A percentile compares a stretch with the other conserved stretches of the same genome.
These are phyloP conservation scores for Helotiales sp. DNA, from an alignment of 2,329 filamentous ascomycete genomes.

Conservation along the genomic window DNA sequence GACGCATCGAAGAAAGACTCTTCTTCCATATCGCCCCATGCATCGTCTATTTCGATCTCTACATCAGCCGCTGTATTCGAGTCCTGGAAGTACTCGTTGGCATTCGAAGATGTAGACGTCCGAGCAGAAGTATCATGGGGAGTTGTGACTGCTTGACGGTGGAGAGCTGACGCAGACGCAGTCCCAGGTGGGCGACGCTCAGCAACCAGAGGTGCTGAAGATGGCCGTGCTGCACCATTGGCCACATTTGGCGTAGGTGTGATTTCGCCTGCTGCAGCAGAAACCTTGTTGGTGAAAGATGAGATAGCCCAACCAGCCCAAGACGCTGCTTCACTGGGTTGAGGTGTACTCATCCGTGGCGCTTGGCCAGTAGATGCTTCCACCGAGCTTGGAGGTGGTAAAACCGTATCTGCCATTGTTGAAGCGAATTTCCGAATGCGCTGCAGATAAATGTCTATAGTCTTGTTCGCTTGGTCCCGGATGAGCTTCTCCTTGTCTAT, in stretches of 20 bases:
- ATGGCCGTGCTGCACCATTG: slow-evolving; percentile 42
- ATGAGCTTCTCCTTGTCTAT: slow-evolving; percentile 96
- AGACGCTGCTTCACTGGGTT: slow-evolving; percentile 61
- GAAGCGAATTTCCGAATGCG: slow-evolving; percentile 77
- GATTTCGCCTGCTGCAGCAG: slow-evolving; percentile 83
- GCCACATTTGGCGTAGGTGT: slow-evolving; percentile 50
- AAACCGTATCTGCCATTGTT: slow-evolving; percentile 75
- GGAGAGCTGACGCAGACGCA: slow-evolving; percentile 57
- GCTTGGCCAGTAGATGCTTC: slow-evolving; percentile 41
- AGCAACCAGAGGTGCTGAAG: slow-evolving; percentile 41
- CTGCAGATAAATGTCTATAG: slow-evolving; percentile 81
- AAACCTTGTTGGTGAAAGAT: slow-evolving; percentile 94
- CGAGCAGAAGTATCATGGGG: slow-evolving; percentile 46
- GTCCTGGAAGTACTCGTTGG: slow-evolving; percentile 55
- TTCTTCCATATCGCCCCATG: slow-evolving; percentile 70
- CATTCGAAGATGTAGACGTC: slow-evolving; percentile 47
- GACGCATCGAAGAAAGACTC: slow-evolving; percentile 47
- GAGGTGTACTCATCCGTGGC: slow-evolving; percentile 79
- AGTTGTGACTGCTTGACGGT: slow-evolving; percentile 59
- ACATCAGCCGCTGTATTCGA: slow-evolving; percentile 63
- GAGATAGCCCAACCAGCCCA: slow-evolving; percentile 99
- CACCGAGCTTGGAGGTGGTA: slow-evolving; percentile 63
- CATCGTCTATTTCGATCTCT: slow-evolving; percentile 53
- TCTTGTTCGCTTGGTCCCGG: slow-evolving; percentile 87
- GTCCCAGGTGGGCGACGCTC: slow-evolving; percentile 39